Evolutionary conservation across 202 grass and related monocot genomes (phyloP), one percentile per base, ranked within the genome.

Genomic region (Eragrostis tef): DNA sequence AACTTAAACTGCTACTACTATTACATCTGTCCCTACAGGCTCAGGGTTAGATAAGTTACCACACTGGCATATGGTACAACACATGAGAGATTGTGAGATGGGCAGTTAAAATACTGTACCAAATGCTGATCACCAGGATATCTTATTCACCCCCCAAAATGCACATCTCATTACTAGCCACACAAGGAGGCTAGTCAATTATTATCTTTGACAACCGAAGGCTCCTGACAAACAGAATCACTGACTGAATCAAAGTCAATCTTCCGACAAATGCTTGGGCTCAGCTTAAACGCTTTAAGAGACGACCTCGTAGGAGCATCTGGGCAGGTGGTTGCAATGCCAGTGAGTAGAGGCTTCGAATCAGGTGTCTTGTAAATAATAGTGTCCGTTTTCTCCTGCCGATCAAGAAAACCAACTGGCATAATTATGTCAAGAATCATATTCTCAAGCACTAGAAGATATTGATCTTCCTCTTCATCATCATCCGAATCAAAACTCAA

Each of bases 391-490:
- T 74, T 80, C 64, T 99, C 74, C 67, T 74, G 81, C 13, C 2
- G 10, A 46, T 70, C 50, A 80, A 59, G 65, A 11, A 53, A 67
- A 9, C 22, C 39, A 61, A 78, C 85, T 76, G 78, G 78, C 74
- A 99, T 78, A 59, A 95, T 79, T 44, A 99, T 80, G 45, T 91
- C 87, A 75, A 99, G 70, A 81, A 96, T 84, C 58, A 90, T 89
- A 78, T 89, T 88, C 71, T 82, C 67, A 67, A 99, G 39, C 8
- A 41, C 29, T 67, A 87, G 75, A 17, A 92, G 66, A 65, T 80
- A 88, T 42, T n/a, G 25, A 78, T 91, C 90, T 3, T 94, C 88
- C 73, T 95, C 85, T 75, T 79, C 71, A 16, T 36, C 51, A 74
- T 94, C 92, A 81, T 88, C 83, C 43, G 70, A 75, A 59, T 88